A percentile compares a stretch with the other conserved stretches of the same genome.
phyloP scores from a whole-genome alignment of 139 green algal genomes.

The Chlamydomonas incerta region DNA sequence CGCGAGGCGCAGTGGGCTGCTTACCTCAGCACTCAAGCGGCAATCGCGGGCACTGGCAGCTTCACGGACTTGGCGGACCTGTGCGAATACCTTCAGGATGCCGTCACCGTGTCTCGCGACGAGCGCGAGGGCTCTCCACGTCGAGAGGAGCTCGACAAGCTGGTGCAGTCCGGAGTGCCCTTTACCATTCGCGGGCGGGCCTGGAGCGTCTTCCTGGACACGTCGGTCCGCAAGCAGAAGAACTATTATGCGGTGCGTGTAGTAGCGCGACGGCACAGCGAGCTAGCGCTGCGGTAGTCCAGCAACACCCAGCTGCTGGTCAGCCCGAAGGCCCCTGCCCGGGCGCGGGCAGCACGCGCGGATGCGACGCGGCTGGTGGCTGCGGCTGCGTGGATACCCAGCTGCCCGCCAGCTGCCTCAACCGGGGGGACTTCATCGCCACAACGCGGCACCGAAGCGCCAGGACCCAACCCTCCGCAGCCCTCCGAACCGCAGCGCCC shows the following conservation, averaged over 20 bases:
- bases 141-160: background rate
- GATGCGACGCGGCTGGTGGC: no score
- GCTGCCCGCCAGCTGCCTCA: no score
- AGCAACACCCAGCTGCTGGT: background rate
- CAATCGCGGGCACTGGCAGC: background rate
- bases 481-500: no score
- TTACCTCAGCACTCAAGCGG: slow-evolving; percentile 27
- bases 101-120: background rate
- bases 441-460: no score
- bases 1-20: slow-evolving; percentile 55
- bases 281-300: background rate
- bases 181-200: slow-evolving; percentile 55
- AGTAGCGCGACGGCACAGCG: background rate
- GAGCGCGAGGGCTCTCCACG: background rate
- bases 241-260: slow-evolving; percentile 60
- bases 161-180: slow-evolving; percentile 19
- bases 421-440: no score
- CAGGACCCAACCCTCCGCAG: no score
- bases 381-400: no score
- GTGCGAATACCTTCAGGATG: background rate
- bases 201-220: slow-evolving; percentile 73
- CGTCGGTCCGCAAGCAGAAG: slow-evolving; percentile 44
- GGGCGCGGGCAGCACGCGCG: no score
- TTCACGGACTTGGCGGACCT: slow-evolving; percentile 14
- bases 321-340: no score